These are phyloP conservation scores for Eucommia ulmoides DNA, from an alignment of 257 asterid species.

Conservation along the genomic window DNA sequence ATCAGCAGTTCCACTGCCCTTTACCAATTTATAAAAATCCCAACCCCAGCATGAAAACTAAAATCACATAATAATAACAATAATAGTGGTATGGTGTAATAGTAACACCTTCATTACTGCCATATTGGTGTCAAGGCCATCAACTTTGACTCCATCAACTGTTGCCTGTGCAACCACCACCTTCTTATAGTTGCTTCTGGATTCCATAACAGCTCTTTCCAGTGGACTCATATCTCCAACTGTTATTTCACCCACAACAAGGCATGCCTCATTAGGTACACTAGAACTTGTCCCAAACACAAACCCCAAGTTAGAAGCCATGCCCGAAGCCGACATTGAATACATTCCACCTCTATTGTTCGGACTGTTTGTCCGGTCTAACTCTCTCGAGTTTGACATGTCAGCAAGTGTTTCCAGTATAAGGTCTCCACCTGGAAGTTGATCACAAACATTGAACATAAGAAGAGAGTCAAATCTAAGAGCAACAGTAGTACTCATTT, in stretches of 20 bases:
- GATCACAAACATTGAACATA: conserved; percentile 88
- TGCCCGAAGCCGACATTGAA: conserved; percentile 50
- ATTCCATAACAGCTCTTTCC: conserved; percentile 80
- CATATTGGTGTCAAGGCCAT: conserved; percentile 79
- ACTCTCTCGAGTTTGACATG: conserved; percentile 35
- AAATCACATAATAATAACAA: no score
- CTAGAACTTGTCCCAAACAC: conserved; percentile 45
- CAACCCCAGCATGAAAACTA: conserved; percentile 7
- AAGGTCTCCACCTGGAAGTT: conserved; percentile 82
- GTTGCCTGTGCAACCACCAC: conserved; percentile 76
- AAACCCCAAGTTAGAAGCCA: conserved; percentile 67
- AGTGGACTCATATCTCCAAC: conserved; percentile 70
- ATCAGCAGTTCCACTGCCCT: neutral
- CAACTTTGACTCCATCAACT: conserved; percentile 85
- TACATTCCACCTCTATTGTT: conserved; percentile 37
- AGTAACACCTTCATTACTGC: conserved; percentile 96
- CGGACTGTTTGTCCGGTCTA: conserved; percentile 27
- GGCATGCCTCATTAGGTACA: conserved; percentile 30
- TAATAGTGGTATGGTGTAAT: no score
- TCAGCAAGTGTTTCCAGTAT: conserved; percentile 75
- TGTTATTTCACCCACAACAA: conserved; percentile 66
- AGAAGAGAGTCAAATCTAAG: conserved; percentile 52
- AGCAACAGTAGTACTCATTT: conserved; percentile 34
- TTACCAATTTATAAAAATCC: conserved; percentile 8
- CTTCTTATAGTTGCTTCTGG: conserved; percentile 63